Base-by-base conservation (phyloP, 352 stramenopile species). In the Globisporangium nunn region DNA sequence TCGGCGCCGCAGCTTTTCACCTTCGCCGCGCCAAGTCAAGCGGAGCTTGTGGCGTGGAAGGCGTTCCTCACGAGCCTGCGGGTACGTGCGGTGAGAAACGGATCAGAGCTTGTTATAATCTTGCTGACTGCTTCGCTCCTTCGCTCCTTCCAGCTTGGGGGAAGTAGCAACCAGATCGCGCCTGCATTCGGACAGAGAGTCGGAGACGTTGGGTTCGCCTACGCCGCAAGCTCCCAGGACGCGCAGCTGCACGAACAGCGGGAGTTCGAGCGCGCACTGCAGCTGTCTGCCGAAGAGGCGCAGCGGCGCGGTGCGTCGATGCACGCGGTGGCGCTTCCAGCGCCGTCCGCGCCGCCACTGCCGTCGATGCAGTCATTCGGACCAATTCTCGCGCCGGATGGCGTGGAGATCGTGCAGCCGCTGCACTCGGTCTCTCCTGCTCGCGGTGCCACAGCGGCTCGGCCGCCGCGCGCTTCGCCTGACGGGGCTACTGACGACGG, bases 351-450 rank as follows among this genome's bases (percentile, higher is more conserved):
- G 17, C 74, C 74, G 5, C 72, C 74, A 1, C 52, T 62, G 46
- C 66, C 60, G 44, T 67, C 57, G 29, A 55, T 63, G 10, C 48
- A 56, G 2, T 54, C 60, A 11, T 54, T 59, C 30, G 54, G 52
- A 52, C 68, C 78, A 0, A 70, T 70, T 6, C 62, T 91, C 29
- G 81, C 71, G 0, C 65, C 78, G 14, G 78, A 91, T 59, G 83
- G 83, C 11, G 83, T 91, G 12, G 83, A 91, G 64, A 93, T 93
- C 60, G 78, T 89, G 17, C 83, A 93, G 64, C 72, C 65, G 39
- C 63, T 61, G 58, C 41, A 58, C 62, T 18, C 48, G 18, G 14
- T 66, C 18, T 58, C 63, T 10, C 47, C 56, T 1, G n/a, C 14
- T 23, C 37, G 30, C 2, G 18, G 54, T 12, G 23, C 56, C 31